Conservation (phyloP, 495 filamentous ascomycete species). For the Stereocaulon alpinum region DNA sequence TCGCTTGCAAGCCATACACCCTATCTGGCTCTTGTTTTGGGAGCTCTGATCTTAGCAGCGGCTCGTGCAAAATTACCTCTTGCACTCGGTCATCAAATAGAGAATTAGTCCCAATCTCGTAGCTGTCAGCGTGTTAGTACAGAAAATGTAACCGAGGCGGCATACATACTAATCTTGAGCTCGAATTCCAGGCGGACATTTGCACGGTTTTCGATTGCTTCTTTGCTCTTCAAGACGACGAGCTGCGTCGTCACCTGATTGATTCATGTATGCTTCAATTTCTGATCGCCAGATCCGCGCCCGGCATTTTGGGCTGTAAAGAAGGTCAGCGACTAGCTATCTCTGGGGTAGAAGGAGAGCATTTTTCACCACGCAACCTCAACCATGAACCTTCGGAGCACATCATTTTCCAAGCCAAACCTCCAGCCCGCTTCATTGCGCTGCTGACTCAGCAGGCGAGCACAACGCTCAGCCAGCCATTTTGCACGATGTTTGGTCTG, state of each 20-base stretch:
- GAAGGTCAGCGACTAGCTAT: neutral
- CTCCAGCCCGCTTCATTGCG: neutral
- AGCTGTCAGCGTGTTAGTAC: neutral
- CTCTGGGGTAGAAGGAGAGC: neutral
- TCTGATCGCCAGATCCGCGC: neutral
- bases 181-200: neutral
- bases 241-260: neutral
- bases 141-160: neutral
- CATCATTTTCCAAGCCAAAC: neutral
- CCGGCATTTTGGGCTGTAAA: neutral
- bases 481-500: neutral
- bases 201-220: neutral
- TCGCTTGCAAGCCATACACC: constrained; percentile 16
- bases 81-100: neutral
- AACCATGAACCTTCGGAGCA: neutral
- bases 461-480: neutral
- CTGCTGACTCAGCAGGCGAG: neutral
- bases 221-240: neutral
- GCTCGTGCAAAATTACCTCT: neutral
- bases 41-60: neutral
- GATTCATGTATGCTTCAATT: neutral
- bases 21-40: constrained; percentile 11
- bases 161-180: neutral
- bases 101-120: neutral
- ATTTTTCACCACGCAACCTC: neutral